Evolutionary conservation across 805 yeast species (phyloP).

Genomic region (Yamadazyma laniorum): DNA sequence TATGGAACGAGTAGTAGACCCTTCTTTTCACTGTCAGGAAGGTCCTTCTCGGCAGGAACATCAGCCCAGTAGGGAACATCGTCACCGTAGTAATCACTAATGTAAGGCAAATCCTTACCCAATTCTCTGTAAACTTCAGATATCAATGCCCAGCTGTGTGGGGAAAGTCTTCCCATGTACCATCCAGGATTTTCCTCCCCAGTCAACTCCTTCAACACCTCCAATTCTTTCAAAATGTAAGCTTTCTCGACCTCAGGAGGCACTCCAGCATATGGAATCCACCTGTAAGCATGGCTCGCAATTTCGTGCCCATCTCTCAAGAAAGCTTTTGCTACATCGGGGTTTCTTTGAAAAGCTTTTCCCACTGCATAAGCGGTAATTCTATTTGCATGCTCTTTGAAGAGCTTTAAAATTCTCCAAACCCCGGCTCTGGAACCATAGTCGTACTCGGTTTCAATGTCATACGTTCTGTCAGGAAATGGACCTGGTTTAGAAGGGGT

Average conservation of each 20-base stretch:
- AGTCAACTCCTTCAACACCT: conserved; percentile 12
- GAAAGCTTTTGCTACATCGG: conserved; percentile 14
- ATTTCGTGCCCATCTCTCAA: conserved; percentile 19
- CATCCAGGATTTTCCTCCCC: conserved; percentile 15
- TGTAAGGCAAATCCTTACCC: conserved; percentile 14
- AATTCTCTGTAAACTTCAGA: conserved; percentile 14
- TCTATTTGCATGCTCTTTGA: conserved; percentile 11
- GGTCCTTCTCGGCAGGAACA: conserved; percentile 16
- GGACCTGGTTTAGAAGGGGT: conserved; percentile 14
- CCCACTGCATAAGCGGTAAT: conserved; percentile 18
- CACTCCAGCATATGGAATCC: conserved; percentile 17
- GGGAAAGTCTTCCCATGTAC: conserved; percentile 19
- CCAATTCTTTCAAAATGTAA: conserved; percentile 14
- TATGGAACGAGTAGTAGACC: conserved; percentile 26
- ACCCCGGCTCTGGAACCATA: conserved; percentile 17
- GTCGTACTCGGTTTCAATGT: conserved; percentile 14
- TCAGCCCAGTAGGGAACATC: conserved; percentile 18
- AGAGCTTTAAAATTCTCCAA: conserved; percentile 14
- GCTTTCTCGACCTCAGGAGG: conserved; percentile 17
- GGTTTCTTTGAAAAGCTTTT: conserved; percentile 14
- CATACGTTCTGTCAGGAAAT: conserved; percentile 9
- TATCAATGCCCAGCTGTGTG: conserved; percentile 15
- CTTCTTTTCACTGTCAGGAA: conserved; percentile 18
- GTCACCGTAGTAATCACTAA: conserved; percentile 18
- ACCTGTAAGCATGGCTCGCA: conserved; percentile 18